phyloP scores from a whole-genome alignment of 192 early-diverging fungal genomes.

The Mortierella hygrophila region DNA sequence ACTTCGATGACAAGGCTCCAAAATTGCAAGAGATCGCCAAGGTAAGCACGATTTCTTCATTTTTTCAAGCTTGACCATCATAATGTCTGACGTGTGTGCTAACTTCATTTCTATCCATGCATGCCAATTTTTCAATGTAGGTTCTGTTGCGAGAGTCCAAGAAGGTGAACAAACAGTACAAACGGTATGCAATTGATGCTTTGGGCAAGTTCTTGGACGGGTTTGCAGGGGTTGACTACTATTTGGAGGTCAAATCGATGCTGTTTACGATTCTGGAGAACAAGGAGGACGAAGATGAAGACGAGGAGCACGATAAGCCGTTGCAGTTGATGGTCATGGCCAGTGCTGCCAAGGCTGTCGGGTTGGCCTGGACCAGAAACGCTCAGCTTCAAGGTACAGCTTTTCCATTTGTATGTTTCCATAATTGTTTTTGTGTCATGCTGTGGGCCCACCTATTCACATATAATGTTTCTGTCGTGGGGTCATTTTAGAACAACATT shows the following conservation, averaged over 20 bases:
- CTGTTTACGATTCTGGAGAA: slow-evolving; percentile 59
- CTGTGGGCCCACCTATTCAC: not conserved
- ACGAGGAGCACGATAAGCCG: slow-evolving; percentile 72
- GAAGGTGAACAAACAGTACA: slow-evolving; percentile 80
- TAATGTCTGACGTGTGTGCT: not conserved
- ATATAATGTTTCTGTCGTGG: not conserved
- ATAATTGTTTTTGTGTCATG: not conserved
- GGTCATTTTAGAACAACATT: slow-evolving; percentile 53
- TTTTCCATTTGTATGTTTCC: not conserved
- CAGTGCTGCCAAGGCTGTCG: slow-evolving; percentile 76
- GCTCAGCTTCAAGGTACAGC: slow-evolving; percentile 67
- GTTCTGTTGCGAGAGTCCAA: slow-evolving; percentile 80
- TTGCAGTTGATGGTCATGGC: slow-evolving; percentile 73
- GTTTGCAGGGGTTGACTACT: slow-evolving; percentile 68
- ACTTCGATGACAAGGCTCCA: slow-evolving; percentile 45
- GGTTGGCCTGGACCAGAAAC: slow-evolving; percentile 62
- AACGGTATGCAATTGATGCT: slow-evolving; percentile 72
- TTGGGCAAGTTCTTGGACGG: slow-evolving; percentile 71
- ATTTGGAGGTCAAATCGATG: slow-evolving; percentile 70
- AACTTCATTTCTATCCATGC: not conserved
- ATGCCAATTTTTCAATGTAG: slow-evolving; percentile 22
- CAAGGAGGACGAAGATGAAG: slow-evolving; percentile 67
- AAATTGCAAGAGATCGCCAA: slow-evolving; percentile 61
- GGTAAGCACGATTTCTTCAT: slow-evolving; percentile 18
- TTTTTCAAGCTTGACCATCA: not conserved